Evolutionary conservation across 495 filamentous ascomycete species (phyloP).

Genomic region (Cercophora newfieldiana): DNA sequence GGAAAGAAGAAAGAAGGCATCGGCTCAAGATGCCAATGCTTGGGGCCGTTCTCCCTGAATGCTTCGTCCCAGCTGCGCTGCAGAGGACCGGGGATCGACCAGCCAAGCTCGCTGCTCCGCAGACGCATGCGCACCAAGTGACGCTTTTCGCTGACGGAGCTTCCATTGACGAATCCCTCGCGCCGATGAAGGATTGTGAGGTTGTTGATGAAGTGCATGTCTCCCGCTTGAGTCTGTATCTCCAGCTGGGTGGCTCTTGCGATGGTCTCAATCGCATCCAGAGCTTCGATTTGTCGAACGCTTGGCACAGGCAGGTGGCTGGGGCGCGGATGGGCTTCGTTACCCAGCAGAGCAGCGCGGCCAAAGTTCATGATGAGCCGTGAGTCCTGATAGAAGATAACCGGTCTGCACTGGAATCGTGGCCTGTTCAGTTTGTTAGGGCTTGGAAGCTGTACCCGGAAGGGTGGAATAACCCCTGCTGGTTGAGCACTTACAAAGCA

Average conservation of each 20-base stretch:
- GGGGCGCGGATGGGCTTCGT: slow-evolving; percentile 53
- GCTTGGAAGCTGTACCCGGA: slow-evolving; percentile 11
- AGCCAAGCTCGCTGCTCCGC: slow-evolving; percentile 45
- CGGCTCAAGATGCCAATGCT: slow-evolving; percentile 52
- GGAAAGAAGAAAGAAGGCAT: slow-evolving; percentile 53
- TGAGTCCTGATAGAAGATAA: slow-evolving; percentile 57
- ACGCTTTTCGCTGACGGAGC: slow-evolving; percentile 41
- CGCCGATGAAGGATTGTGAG: slow-evolving; percentile 67
- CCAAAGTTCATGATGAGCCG: slow-evolving; percentile 63
- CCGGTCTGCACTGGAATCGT: slow-evolving; percentile 53
- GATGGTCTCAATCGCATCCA: slow-evolving; percentile 62
- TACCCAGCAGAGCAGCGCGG: slow-evolving; percentile 59
- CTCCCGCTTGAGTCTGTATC: slow-evolving; percentile 58
- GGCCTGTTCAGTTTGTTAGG: slow-evolving; percentile 37
- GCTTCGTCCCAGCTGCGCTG: slow-evolving; percentile 46
- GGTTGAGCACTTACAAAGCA: slow-evolving; percentile 51
- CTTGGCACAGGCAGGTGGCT: slow-evolving; percentile 56
- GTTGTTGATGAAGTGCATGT: slow-evolving; percentile 78
- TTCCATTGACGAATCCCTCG: slow-evolving; percentile 57
- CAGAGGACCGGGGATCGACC: slow-evolving; percentile 47
- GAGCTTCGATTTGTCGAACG: slow-evolving; percentile 58
- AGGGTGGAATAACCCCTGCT: not conserved
- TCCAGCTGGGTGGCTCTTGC: slow-evolving; percentile 57
- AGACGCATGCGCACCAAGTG: slow-evolving; percentile 55
- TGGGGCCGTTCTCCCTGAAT: slow-evolving; percentile 41